These are phyloP conservation scores for Polymyxa betae DNA, from an alignment of 208 protist genomes.

Conservation along the genomic window DNA sequence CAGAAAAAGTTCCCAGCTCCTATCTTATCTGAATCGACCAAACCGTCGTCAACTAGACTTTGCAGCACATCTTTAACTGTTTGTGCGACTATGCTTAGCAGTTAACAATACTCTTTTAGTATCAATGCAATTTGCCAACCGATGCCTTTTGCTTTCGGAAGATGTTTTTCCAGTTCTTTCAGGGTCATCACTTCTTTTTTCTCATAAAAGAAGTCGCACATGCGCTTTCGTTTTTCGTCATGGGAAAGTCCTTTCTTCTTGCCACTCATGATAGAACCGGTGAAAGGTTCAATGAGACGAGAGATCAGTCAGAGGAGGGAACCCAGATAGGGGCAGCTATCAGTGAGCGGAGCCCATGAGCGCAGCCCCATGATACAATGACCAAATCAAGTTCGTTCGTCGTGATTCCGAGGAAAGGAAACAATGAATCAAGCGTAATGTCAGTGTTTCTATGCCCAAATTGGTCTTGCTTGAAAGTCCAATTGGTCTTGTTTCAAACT, in stretches of 20 bases:
- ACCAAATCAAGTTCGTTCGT: too few relatives aligned
- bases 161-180: constrained; percentile 58
- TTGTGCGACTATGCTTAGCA: constrained; percentile 45
- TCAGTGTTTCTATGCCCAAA: too few relatives aligned
- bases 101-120: not conserved
- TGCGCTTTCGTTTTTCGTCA: constrained; percentile 59
- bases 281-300: not conserved
- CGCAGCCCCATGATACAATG: too few relatives aligned
- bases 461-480: too few relatives aligned
- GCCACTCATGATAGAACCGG: not conserved
- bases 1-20: constrained; percentile 59
- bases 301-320: not conserved
- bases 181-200: constrained; percentile 55
- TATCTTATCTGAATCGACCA: constrained; percentile 58
- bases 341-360: not conserved
- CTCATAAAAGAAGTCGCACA: constrained; percentile 55
- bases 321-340: not conserved
- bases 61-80: constrained; percentile 59
- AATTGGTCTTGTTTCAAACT: too few relatives aligned
- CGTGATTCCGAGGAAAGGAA: too few relatives aligned
- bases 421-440: too few relatives aligned
- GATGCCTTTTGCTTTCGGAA: constrained; percentile 58
- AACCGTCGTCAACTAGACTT: constrained; percentile 54
- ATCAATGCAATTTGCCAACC: constrained; percentile 26
- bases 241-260: constrained; percentile 59